phyloP scores from a whole-genome alignment of 768 basidiomycete species.

The Phlebiopsis gigantea region DNA sequence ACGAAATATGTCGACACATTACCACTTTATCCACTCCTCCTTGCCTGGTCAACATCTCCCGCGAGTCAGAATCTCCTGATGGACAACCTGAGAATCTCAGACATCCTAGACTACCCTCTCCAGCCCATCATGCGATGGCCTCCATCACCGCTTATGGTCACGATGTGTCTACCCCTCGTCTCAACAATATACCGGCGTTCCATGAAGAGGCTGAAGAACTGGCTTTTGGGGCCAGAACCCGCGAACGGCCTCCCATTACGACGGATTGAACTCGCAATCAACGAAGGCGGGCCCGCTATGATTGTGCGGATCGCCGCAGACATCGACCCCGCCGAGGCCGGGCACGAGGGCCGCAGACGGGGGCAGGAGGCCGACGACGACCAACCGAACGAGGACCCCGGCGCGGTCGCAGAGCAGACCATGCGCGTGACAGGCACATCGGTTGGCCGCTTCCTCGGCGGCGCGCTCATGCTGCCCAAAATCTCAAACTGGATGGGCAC shows the following conservation, averaged over 20 bases:
- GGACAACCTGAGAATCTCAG: not conserved
- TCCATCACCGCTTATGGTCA: conserved; percentile 27
- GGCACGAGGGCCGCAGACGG: not conserved
- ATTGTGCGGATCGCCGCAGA: conserved; percentile 20
- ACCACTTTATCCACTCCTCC: conserved; percentile 28
- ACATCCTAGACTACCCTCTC: not conserved
- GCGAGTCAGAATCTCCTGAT: conserved; percentile 7
- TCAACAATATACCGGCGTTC: conserved; percentile 19
- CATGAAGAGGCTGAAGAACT: conserved; percentile 18
- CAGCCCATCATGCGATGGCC: conserved; percentile 26
- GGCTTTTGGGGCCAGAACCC: conserved; percentile 19
- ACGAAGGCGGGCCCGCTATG: conserved; percentile 18
- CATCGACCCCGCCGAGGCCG: conserved; percentile 8
- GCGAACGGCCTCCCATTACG: conserved; percentile 12
- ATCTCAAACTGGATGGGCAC: conserved; percentile 64
- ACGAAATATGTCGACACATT: conserved; percentile 21
- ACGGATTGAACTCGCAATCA: conserved; percentile 20
- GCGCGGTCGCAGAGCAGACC: conserved; percentile 51
- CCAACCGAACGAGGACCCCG: conserved; percentile 21
- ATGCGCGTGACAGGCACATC: conserved; percentile 54
- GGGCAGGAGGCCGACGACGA: conserved; percentile 21
- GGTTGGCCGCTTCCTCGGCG: conserved; percentile 61
- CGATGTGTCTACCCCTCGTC: conserved; percentile 25
- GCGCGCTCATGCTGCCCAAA: conserved; percentile 62
- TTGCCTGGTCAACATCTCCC: conserved; percentile 27